Conservation (phyloP, 805 yeast species). For the Lachancea waltii region DNA sequence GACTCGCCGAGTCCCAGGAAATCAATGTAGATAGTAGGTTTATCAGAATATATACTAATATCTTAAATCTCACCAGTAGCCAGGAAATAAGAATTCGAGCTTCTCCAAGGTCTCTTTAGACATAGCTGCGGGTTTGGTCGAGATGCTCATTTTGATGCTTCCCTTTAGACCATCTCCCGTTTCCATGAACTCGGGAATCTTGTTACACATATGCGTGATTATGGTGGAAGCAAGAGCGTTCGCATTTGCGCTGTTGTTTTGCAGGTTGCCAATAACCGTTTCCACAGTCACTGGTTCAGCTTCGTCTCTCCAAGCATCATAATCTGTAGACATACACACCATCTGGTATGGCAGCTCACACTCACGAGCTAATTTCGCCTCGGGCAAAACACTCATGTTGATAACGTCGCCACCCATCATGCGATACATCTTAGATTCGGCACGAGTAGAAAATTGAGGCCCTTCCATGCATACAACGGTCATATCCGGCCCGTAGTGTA, state of each 20-base stretch:
- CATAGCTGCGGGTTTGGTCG: conserved; percentile 69
- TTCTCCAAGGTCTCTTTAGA: conserved; percentile 66
- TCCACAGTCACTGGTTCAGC: conserved; percentile 98
- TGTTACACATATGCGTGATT: conserved; percentile 59
- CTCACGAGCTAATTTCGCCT: conserved; percentile 92
- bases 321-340: conserved; percentile 98
- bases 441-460: conserved; percentile 94
- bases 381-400: conserved; percentile 97
- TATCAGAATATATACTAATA: conserved; percentile 3
- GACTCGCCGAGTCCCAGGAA: conserved; percentile 29
- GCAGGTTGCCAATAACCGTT: conserved; percentile 84
- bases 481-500: conserved; percentile 62
- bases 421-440: conserved; percentile 83
- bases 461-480: conserved; percentile 98
- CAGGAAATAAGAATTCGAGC: conserved; percentile 85
- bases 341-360: conserved; percentile 96
- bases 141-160: conserved; percentile 71
- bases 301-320: conserved; percentile 95
- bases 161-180: conserved; percentile 70
- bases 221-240: conserved; percentile 65
- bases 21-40: conserved; percentile 9
- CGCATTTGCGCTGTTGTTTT: conserved; percentile 84
- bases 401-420: conserved; percentile 92
- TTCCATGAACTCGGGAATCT: conserved; percentile 45
- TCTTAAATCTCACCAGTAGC: conserved; percentile 59